Percentiles rank a stretch among this genome's conserved stretches.
Conservation (phyloP, 805 yeast genomes). For the Tetrapisispora iriomotensis region DNA sequence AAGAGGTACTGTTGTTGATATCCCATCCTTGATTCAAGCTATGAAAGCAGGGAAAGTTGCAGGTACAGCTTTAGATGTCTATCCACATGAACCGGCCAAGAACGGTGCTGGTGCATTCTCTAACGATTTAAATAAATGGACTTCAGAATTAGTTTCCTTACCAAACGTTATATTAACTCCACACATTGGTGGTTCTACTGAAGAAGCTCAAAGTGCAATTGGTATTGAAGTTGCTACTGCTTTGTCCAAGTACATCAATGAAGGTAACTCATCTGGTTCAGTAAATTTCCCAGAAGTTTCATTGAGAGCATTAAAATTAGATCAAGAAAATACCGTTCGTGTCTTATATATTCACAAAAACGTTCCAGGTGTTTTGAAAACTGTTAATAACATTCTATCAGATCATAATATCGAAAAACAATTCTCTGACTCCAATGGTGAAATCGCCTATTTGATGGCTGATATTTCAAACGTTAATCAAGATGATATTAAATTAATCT, state of each 20-base stretch:
- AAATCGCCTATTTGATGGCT: conserved; percentile 95
- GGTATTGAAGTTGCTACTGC: conserved; percentile 91
- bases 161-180: conserved; percentile 91
- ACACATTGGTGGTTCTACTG: conserved; percentile 98
- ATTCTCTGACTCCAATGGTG: conserved; percentile 94
- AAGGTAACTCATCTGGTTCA: conserved; percentile 89
- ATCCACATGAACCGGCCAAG: conserved; percentile 94
- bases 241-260: conserved; percentile 84
- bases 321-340: conserved; percentile 82
- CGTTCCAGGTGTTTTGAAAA: conserved; percentile 97
- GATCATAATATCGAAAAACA: conserved; percentile 96
- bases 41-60: conserved; percentile 89
- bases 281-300: conserved; percentile 99
- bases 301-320: conserved; percentile 76
- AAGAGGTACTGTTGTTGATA: conserved; percentile 95
- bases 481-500: conserved; percentile 73
- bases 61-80: conserved; percentile 95
- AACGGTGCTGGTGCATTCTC: conserved; percentile 78
- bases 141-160: conserved; percentile 67
- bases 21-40: conserved; percentile 86
- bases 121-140: conserved; percentile 70
- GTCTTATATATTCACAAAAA: conserved; percentile 93
- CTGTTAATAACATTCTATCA: conserved; percentile 91
- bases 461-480: conserved; percentile 81
- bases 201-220: conserved; percentile 96